Percentiles rank a stretch among this genome's conserved stretches.
These are phyloP conservation scores for Aureobasidium sp. DNA, from an alignment of 2,329 filamentous ascomycete genomes.

Conservation along the genomic window DNA sequence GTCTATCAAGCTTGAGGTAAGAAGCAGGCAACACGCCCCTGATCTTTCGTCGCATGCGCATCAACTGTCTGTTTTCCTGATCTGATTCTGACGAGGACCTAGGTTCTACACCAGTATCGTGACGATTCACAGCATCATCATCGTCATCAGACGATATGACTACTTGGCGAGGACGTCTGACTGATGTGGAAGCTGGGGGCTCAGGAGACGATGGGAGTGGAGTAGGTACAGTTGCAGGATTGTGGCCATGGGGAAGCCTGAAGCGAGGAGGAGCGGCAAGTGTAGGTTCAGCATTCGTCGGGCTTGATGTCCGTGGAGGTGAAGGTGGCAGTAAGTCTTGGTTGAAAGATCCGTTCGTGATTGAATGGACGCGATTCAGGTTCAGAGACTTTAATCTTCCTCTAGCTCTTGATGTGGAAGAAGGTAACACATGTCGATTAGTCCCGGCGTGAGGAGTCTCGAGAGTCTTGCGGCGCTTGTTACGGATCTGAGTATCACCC, in stretches of 20 bases:
- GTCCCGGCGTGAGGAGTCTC: not conserved
- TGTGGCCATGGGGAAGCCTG: conserved; percentile 11
- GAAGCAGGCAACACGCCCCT: conserved; percentile 45
- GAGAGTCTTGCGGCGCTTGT: conserved; percentile 21
- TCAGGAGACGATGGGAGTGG: conserved; percentile 18
- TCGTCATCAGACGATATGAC: conserved; percentile 7
- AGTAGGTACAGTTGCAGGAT: conserved; percentile 14
- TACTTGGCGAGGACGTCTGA: conserved; percentile 2
- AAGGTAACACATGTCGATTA: not conserved
- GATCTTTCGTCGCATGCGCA: conserved; percentile 35
- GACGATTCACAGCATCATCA: conserved; percentile 18
- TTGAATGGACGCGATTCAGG: not conserved
- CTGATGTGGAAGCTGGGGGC: not conserved
- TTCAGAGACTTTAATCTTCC: not conserved
- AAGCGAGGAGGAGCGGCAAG: not conserved
- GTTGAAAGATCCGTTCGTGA: not conserved
- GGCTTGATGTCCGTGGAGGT: conserved; percentile 14
- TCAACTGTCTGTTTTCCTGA: conserved; percentile 27
- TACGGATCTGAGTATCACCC: conserved; percentile 17
- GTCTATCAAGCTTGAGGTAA: conserved; percentile 42
- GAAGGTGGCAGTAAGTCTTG: conserved; percentile 10
- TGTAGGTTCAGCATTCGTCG: not conserved
- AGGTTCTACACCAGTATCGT: conserved; percentile 20
- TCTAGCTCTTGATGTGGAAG: not conserved
- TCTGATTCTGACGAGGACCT: conserved; percentile 26